Base-by-base conservation (phyloP, 139 green algal species). In the Raphidocelis subcapitata region DNA sequence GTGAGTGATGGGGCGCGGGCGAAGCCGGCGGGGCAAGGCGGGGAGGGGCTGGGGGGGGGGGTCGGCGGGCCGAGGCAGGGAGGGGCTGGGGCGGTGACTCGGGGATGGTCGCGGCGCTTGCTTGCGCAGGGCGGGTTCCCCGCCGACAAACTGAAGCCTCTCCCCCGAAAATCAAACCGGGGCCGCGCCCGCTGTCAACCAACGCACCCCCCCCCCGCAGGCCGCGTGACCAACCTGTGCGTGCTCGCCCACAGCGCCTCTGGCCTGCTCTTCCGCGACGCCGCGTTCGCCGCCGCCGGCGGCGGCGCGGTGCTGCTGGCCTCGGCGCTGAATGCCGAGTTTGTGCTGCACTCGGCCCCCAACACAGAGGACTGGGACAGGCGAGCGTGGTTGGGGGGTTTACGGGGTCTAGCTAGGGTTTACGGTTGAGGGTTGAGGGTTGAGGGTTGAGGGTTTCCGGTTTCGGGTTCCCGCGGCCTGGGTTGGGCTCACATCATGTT, bases 301-400 rank as follows among this genome's bases (percentile, higher is more conserved):
- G 8, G 41, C 41, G 8, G 41, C 41, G 41, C 41, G 41, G 8
- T 49, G 41, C 41, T 82, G 64, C 56, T 82, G 15, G 69, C 64
- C 20, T 47, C 62, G 15, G 47, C 62, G 15, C 52, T 59, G 32
- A 72, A 82, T n/a, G 35, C 33, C 1, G 23, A n/a, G 1, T 75
- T 78, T 1, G 18, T 62, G 1, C 24, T 23, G 31, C 24, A 62
- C 32, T 24, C 62, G 18, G 20, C 69, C 15, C 23, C 67, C 16
- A 82, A 56, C 70, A 26, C 72, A 16, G 76, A 82, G 36, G 51
- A 71, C 12, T 82, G 69, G 69, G 52, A 36, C 35, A 52, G 69
- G 69, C 66, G 55, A 5, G 65, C 57, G n/a, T n/a, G n/a, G n/a
- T n/a, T n/a, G n/a, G n/a, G n/a, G n/a, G n/a, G n/a, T n/a, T n/a